Evolutionary conservation across 192 early-diverging fungal genomes (phyloP), one percentile per base, ranked within the genome.

Genomic region (Backusella australiensis): DNA sequence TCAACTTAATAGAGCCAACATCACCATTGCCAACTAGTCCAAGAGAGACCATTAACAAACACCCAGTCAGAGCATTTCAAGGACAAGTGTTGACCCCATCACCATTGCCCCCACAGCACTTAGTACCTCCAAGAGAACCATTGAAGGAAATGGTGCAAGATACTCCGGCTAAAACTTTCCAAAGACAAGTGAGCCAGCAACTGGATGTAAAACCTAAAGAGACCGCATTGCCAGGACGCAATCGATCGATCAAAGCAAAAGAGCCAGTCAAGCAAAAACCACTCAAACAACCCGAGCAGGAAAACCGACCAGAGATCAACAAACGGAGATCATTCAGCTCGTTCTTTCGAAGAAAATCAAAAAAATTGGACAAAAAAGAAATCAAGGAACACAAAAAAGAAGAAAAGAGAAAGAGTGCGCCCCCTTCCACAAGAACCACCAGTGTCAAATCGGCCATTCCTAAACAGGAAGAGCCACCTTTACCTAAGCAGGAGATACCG

Each of bases 321-420:
- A 35, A 69, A 38, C 34, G 68, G 36, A 71, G 70, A 71, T 71
- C 70, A 44, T 44, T 71, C 19, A 23, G 39, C 29, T 71, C 44
- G 14, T 71, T 71, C 70, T 49, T 69, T 69, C 38, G 26, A 29
- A 71, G 34, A 41, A 71, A 71, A 34, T 71, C 41, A 49, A 71
- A 71, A 46, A 46, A 23, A n/a, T 0, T 19, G 15, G 29, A 44
- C 49, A 44, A 29, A 46, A 71, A 49, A 17, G 39, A 44, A 23
- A 41, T 17, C 42, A 26, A 32, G 23, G 15, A n/a, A 17, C 41
- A 14, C 26, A 15, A 19, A 49, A 46, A 46, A 34, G 26, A 71
- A 44, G 42, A 26, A 26, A 70, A 71, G 6, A 14, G 70, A 34
- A 71, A 71, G 70, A 71, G 70, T 71, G 42, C 44, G 26, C 70